phyloP scores from a whole-genome alignment of 345 rosid species.

The Erysimum cheiranthoides region DNA sequence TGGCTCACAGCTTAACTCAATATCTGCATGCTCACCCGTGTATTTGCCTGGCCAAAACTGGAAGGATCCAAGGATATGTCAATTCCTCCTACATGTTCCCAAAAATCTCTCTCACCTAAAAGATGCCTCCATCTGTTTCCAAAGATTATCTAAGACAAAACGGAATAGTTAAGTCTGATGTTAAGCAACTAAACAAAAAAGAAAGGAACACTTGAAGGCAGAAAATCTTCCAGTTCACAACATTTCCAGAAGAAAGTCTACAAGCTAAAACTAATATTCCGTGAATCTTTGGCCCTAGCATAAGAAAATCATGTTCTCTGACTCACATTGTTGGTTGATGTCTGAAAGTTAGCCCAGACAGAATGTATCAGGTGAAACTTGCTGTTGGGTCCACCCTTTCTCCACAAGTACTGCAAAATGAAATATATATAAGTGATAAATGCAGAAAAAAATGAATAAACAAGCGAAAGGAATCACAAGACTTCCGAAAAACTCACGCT shows the following conservation, averaged over 20 bases:
- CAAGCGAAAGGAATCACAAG: background rate
- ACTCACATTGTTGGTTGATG: conserved; percentile 90
- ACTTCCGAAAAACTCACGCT: conserved; percentile 52
- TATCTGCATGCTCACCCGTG: conserved; percentile 54
- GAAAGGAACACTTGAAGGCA: conserved; percentile 8
- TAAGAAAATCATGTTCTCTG: conserved; percentile 11
- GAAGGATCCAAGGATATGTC: conserved; percentile 92
- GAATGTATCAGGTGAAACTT: conserved; percentile 69
- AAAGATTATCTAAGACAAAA: conserved; percentile 67
- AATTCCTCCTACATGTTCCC: conserved; percentile 95
- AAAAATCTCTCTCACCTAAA: conserved; percentile 87
- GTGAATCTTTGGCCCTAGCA: background rate
- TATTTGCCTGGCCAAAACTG: conserved; percentile 97
- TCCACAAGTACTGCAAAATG: conserved; percentile 78
- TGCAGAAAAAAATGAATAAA: background rate
- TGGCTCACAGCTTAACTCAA: background rate
- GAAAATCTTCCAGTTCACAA: conserved; percentile 5
- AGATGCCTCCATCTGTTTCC: conserved; percentile 98
- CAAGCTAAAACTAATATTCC: background rate
- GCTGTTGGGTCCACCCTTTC: conserved; percentile 78
- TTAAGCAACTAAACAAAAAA: conserved; percentile 2
- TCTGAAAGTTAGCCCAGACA: conserved; percentile 98
- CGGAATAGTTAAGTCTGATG: background rate
- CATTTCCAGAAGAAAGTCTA: conserved; percentile 7
- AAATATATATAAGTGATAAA: conserved; percentile 8